phyloP scores from a whole-genome alignment of 1,284 basidiomycete genomes.

The Rhodotorula glutinis region DNA sequence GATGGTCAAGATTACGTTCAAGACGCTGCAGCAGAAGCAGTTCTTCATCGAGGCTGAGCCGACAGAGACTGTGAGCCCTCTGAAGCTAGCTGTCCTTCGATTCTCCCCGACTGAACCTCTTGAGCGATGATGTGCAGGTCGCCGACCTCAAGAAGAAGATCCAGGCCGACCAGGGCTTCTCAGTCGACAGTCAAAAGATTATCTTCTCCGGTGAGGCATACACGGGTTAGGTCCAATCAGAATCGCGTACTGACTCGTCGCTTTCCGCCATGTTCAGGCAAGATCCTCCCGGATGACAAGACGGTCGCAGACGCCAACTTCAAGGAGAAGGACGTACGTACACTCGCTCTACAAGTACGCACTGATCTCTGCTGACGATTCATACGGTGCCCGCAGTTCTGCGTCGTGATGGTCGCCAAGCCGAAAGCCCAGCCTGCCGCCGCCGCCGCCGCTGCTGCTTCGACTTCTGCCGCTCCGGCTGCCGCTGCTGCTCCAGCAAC shows the following conservation, averaged over 20 bases:
- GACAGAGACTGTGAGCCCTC: conserved; percentile 59
- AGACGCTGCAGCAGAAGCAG: conserved; percentile 86
- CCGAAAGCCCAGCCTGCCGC: conserved; percentile 57
- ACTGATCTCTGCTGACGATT: not conserved
- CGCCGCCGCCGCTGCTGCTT: conserved; percentile 44
- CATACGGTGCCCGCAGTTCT: conserved; percentile 61
- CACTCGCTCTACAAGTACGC: no score
- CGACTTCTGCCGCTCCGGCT: conserved; percentile 41
- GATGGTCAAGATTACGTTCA: conserved; percentile 64
- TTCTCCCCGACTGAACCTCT: not conserved
- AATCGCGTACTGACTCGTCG: not conserved
- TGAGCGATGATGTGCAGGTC: conserved; percentile 49
- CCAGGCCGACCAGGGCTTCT: conserved; percentile 68
- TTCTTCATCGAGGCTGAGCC: conserved; percentile 69
- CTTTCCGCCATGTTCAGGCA: conserved; percentile 67
- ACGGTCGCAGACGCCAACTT: conserved; percentile 83
- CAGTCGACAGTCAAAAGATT: conserved; percentile 77
- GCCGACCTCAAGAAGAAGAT: conserved; percentile 83
- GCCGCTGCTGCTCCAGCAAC: conserved; percentile 45
- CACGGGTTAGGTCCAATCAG: no score
- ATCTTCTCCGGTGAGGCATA: conserved; percentile 77
- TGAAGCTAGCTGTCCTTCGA: no score
- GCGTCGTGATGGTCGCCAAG: conserved; percentile 98
- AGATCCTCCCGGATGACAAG: conserved; percentile 86
- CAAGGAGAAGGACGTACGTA: conserved; percentile 80